phyloP scores from a whole-genome alignment of 345 rosid species.

The Clarkia xantiana region DNA sequence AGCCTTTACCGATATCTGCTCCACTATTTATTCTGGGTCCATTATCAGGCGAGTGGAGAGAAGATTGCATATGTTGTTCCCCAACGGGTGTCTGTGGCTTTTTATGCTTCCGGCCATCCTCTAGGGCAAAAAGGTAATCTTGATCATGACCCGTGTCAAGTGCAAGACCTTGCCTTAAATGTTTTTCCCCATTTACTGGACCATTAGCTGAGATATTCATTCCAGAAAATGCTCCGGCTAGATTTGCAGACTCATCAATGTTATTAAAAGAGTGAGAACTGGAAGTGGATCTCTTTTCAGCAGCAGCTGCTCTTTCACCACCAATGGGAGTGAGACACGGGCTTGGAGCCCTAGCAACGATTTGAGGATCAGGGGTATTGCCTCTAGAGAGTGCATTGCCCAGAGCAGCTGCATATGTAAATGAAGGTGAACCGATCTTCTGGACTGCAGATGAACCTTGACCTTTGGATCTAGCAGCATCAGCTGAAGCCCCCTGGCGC shows the following conservation, averaged over 20 bases:
- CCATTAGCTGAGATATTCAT: constrained; percentile 45
- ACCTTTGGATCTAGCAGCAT: constrained; percentile 20
- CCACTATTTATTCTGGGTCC: constrained; percentile 25
- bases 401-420: constrained; percentile 64
- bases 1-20: constrained; percentile 21
- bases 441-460: constrained; percentile 39
- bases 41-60: constrained; percentile 18
- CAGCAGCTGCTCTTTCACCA: constrained; percentile 38
- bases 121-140: constrained; percentile 37
- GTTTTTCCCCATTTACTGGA: constrained; percentile 26
- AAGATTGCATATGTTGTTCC: constrained; percentile 20
- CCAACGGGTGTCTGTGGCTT: constrained; percentile 29
- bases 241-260: constrained; percentile 40
- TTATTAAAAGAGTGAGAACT: constrained; percentile 42
- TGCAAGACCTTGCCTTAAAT: constrained; percentile 18
- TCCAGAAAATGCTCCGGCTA: constrained; percentile 52
- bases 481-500: constrained; percentile 25
- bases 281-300: constrained; percentile 45
- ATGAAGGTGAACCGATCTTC: constrained; percentile 40
- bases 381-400: constrained; percentile 73
- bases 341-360: constrained; percentile 67
- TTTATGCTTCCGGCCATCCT: constrained; percentile 25
- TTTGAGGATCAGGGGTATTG: constrained; percentile 82
- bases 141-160: constrained; percentile 33
- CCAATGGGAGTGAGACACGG: constrained; percentile 83